These are phyloP conservation scores for Suhomyces xylopsoci DNA, from an alignment of 805 yeast genomes.

Conservation along the genomic window DNA sequence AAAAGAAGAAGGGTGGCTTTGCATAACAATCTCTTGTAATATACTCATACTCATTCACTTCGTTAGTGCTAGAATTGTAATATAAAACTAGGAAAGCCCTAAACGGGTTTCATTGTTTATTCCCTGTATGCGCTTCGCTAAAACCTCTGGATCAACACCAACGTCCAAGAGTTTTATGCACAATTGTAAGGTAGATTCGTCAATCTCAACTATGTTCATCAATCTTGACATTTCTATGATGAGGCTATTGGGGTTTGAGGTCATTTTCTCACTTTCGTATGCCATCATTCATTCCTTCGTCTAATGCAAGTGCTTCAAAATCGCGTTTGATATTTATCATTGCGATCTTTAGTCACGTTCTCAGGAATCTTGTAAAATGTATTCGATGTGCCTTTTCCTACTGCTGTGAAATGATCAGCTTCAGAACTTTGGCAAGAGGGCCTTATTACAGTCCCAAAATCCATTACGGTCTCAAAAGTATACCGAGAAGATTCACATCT, in stretches of 20 bases:
- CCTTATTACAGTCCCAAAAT: not conserved
- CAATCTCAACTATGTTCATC: slow-evolving; percentile 20
- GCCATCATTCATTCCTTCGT: not conserved
- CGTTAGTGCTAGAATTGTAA: not conserved
- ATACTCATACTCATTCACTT: not conserved
- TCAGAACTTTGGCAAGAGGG: not conserved
- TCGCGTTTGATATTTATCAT: not conserved
- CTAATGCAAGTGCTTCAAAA: not conserved
- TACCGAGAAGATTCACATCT: not conserved
- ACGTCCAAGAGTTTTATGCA: slow-evolving; percentile 33
- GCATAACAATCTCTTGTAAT: slow-evolving; percentile 21
- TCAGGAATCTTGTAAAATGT: not conserved
- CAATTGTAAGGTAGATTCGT: slow-evolving; percentile 28
- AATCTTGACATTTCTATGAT: slow-evolving; percentile 23
- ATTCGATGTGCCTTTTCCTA: not conserved
- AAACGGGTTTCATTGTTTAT: slow-evolving; percentile 25
- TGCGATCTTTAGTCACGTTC: not conserved
- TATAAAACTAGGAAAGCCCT: slow-evolving; percentile 8
- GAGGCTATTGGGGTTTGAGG: slow-evolving; percentile 7
- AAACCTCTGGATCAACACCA: slow-evolving; percentile 30
- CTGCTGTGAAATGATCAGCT: not conserved
- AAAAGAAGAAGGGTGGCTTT: slow-evolving; percentile 50
- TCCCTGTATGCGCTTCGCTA: slow-evolving; percentile 24
- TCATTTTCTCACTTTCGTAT: not conserved
- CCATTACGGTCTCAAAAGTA: not conserved